Conservation (phyloP, 1,139 yeast species). For the Candida sp. region DNA sequence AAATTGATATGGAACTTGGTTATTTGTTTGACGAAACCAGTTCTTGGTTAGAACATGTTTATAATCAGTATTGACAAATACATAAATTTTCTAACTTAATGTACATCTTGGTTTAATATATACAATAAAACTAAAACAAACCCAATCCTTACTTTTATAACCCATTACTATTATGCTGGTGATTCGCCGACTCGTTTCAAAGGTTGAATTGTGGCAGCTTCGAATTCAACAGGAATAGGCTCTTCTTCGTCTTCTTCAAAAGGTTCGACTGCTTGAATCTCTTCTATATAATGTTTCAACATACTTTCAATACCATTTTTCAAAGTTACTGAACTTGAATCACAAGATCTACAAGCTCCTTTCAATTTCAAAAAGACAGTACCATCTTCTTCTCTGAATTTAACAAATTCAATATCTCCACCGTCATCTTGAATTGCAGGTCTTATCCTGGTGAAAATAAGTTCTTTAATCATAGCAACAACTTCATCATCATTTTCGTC, state of each 20-base stretch:
- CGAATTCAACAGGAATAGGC: constrained; percentile 20
- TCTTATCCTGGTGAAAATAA: constrained; percentile 88
- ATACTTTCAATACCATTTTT: constrained; percentile 80
- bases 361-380: constrained; percentile 62
- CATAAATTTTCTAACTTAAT: not conserved
- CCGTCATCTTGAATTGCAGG: constrained; percentile 93
- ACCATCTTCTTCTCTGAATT: constrained; percentile 60
- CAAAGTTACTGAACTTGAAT: constrained; percentile 70
- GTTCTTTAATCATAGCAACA: constrained; percentile 87
- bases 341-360: constrained; percentile 82
- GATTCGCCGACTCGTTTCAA: constrained; percentile 19
- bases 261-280: constrained; percentile 66
- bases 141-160: not conserved
- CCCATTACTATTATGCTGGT: not conserved
- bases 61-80: not conserved
- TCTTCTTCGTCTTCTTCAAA: constrained; percentile 30
- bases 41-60: not conserved
- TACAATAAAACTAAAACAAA: not conserved
- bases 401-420: constrained; percentile 75
- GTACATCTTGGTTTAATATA: not conserved
- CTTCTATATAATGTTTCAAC: constrained; percentile 79
- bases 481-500: constrained; percentile 71
- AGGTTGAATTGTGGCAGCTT: constrained; percentile 32
- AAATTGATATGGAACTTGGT: not conserved
- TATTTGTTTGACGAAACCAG: not conserved